phyloP scores from a whole-genome alignment of 2,329 filamentous ascomycete species.

The Mollisia scopiformis region DNA sequence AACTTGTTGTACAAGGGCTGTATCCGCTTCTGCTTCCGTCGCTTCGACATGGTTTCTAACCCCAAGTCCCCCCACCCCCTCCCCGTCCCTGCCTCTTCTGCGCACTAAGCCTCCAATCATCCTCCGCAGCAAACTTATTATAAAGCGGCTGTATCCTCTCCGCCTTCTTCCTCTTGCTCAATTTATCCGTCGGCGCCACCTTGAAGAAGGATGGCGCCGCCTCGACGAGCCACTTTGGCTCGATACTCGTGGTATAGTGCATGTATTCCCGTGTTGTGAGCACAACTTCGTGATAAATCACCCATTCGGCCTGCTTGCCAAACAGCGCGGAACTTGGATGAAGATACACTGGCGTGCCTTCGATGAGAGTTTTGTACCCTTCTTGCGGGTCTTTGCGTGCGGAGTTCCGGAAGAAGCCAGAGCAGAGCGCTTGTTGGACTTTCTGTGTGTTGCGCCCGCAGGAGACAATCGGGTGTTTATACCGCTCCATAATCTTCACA shows the following conservation, averaged over 20 bases:
- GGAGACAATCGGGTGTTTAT: conserved; percentile 79
- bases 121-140: conserved; percentile 88
- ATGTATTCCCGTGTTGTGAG: conserved; percentile 98
- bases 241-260: conserved; percentile 90
- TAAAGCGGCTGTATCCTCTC: conserved; percentile 95
- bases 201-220: conserved; percentile 99
- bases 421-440: conserved; percentile 86
- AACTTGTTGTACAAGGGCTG: too few relatives aligned
- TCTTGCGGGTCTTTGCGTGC: conserved; percentile 95
- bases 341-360: conserved; percentile 92
- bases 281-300: conserved; percentile 89
- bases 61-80: conserved; percentile 93
- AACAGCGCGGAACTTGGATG: conserved; percentile 92
- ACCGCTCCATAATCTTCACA: conserved; percentile 90
- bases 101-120: conserved; percentile 92
- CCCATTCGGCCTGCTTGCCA: conserved; percentile 94
- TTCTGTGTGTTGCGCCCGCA: conserved; percentile 87
- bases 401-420: conserved; percentile 93
- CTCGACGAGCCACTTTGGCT: conserved; percentile 92
- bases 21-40: too few relatives aligned
- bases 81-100: conserved; percentile 84
- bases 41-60: conserved; percentile 43
- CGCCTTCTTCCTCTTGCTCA: conserved; percentile 90
- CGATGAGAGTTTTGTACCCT: conserved; percentile 96
- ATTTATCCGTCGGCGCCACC: conserved; percentile 81